Evolutionary conservation across 345 rosid species (phyloP).

Genomic region (Salix exigua): DNA sequence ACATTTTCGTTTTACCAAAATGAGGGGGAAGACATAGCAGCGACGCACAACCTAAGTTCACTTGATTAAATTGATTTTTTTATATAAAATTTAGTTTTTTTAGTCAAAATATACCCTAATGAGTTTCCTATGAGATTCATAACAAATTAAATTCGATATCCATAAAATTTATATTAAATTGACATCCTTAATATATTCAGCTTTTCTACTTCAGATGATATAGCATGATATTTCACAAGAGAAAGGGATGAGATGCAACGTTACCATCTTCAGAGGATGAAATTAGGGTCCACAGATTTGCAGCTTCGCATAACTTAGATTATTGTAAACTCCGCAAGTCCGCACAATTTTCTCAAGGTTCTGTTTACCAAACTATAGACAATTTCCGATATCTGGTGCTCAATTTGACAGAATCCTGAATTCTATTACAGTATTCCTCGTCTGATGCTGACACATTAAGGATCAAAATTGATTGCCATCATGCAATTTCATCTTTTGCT

Average conservation of each 20-base stretch:
- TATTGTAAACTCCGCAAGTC: not conserved
- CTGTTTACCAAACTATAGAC: constrained; percentile 2
- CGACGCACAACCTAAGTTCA: too few relatives aligned
- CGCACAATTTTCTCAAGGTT: constrained; percentile 9
- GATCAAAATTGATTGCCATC: not conserved
- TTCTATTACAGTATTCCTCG: not conserved
- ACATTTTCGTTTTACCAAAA: too few relatives aligned
- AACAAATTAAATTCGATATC: too few relatives aligned
- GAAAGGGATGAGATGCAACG: constrained; percentile 35
- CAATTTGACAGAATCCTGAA: not conserved
- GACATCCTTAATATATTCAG: not conserved
- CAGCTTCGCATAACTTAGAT: not conserved
- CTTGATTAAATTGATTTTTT: too few relatives aligned
- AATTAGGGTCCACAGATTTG: constrained; percentile 26
- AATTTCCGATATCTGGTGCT: not conserved
- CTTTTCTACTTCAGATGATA: not conserved
- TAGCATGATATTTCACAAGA: not conserved
- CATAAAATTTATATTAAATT: too few relatives aligned
- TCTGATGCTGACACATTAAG: not conserved
- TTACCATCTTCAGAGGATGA: constrained; percentile 15
- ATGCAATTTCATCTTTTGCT: not conserved
- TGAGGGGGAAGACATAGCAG: too few relatives aligned
- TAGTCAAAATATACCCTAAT: too few relatives aligned
- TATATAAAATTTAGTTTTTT: too few relatives aligned
- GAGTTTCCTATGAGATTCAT: accelerated